Conservation (phyloP, 768 basidiomycete species). For the Suillus decipiens region DNA sequence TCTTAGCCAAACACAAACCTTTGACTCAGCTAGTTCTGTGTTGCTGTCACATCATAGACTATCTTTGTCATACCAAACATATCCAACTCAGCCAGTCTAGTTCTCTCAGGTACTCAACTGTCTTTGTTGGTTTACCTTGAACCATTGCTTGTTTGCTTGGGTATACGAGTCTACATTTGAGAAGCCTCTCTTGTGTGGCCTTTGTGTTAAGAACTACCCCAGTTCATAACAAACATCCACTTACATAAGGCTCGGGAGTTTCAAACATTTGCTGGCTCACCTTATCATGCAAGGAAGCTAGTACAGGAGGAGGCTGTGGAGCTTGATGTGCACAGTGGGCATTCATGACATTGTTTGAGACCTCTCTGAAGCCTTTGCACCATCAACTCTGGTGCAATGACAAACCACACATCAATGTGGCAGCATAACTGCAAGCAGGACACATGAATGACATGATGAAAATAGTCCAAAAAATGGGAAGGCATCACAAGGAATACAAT, state of each 20-base stretch:
- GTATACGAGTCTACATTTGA: not conserved
- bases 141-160: too few species aligned
- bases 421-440: not conserved
- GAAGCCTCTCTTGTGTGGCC: not conserved
- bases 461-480: not conserved
- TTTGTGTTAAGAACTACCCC: too few species aligned
- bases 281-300: too few species aligned
- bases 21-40: too few species aligned
- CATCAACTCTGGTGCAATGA: not conserved
- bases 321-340: not conserved
- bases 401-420: not conserved
- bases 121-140: too few species aligned
- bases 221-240: not conserved
- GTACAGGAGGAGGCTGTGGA: not conserved
- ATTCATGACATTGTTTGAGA: not conserved
- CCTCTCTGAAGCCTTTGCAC: not conserved
- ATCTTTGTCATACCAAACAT: too few species aligned
- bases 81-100: too few species aligned
- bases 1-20: too few species aligned
- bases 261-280: too few species aligned
- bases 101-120: too few species aligned
- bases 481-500: not conserved
- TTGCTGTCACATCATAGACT: too few species aligned
- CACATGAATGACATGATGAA: not conserved
- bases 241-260: not conserved